Conservation (phyloP, 345 rosid genomes). For the Balakata baccata region DNA sequence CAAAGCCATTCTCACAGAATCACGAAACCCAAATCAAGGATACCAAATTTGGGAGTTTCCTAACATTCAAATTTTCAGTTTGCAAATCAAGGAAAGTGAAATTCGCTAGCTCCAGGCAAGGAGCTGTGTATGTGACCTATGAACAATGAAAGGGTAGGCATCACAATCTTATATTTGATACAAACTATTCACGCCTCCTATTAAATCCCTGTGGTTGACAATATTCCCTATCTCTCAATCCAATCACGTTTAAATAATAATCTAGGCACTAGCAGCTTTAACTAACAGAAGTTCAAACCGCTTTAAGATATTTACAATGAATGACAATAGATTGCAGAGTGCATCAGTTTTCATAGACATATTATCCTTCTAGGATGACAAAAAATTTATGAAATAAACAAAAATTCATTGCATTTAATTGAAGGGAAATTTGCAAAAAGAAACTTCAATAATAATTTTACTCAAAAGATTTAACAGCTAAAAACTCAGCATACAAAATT, state of each 20-base stretch:
- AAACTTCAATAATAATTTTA: not conserved
- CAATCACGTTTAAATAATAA: not conserved
- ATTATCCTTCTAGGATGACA: not conserved
- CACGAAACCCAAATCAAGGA: constrained; percentile 22
- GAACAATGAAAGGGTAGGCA: not conserved
- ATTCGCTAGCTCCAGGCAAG: not conserved
- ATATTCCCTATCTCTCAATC: not conserved
- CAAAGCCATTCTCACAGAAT: constrained; percentile 32
- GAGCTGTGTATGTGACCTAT: not conserved
- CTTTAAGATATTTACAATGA: not conserved
- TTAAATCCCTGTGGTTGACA: not conserved
- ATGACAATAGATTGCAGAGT: too few relatives aligned
- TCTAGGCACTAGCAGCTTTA: not conserved
- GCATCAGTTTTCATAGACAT: not conserved
- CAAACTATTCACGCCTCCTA: not conserved
- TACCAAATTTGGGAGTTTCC: constrained; percentile 20
- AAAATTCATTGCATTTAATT: not conserved
- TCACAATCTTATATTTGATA: not conserved
- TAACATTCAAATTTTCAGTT: not conserved
- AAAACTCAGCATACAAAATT: constrained; percentile 5
- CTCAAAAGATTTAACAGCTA: not conserved
- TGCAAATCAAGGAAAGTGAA: not conserved
- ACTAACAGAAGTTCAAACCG: not conserved
- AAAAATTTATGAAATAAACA: not conserved
- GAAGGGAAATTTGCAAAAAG: not conserved